These are phyloP conservation scores for Umbellularia californica DNA, from an alignment of 164 flowering plant genomes.

Conservation along the genomic window DNA sequence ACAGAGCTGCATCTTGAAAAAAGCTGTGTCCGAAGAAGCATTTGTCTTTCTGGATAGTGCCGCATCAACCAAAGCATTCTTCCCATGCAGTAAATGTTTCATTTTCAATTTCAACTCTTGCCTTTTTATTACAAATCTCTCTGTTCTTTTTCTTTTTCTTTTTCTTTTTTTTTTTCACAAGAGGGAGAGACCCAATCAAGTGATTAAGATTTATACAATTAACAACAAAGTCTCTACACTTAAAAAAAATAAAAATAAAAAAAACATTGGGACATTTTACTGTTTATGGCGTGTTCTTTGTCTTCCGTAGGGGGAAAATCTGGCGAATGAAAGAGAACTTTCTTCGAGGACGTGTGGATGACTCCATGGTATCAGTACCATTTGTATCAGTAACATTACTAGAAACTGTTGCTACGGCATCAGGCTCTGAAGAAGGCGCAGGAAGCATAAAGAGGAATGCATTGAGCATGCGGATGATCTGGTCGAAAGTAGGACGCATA, in stretches of 20 bases:
- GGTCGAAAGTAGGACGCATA: slow-evolving; percentile 79
- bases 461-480: slow-evolving; percentile 82
- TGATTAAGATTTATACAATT: neutral
- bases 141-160: neutral
- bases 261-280: slow-evolving; percentile 5
- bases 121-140: neutral
- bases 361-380: slow-evolving; percentile 25
- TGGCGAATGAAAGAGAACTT: slow-evolving; percentile 80
- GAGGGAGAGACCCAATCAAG: neutral
- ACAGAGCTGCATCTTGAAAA: no score
- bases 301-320: slow-evolving; percentile 65
- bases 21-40: no score
- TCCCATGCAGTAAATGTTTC: neutral
- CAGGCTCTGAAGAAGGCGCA: slow-evolving; percentile 37
- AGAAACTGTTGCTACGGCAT: slow-evolving; percentile 21
- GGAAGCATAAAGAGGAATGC: slow-evolving; percentile 48
- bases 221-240: neutral
- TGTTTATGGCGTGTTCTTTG: slow-evolving; percentile 45
- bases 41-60: neutral
- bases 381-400: slow-evolving; percentile 34
- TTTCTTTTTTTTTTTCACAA: neutral
- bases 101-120: neutral
- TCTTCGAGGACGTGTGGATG: slow-evolving; percentile 63
- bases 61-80: neutral
- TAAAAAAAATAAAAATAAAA: no score